Conservation (phyloP, 192 early-diverging fungal genomes). For the Spinellus fusiger region DNA sequence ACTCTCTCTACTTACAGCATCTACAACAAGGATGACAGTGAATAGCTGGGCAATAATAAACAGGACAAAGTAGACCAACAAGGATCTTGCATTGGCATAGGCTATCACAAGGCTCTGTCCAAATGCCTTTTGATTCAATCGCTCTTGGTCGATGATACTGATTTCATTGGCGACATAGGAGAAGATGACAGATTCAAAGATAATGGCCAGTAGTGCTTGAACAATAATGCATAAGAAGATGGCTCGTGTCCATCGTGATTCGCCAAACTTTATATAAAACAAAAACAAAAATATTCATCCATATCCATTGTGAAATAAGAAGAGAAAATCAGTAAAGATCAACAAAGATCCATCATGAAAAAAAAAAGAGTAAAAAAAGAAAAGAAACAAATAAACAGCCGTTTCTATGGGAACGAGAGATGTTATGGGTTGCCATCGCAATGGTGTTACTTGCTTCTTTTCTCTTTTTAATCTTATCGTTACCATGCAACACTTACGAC, state of each 20-base stretch:
- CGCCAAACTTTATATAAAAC: constrained; percentile 25
- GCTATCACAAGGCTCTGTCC: constrained; percentile 12
- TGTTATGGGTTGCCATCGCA: neutral
- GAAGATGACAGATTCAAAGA: constrained; percentile 32
- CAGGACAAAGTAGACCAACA: constrained; percentile 80
- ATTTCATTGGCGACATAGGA: constrained; percentile 20
- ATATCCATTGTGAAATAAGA: neutral
- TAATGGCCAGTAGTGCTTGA: constrained; percentile 28
- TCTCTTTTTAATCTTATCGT: neutral
- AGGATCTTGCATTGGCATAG: constrained; percentile 42
- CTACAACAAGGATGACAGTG: constrained; percentile 71
- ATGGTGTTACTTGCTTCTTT: neutral
- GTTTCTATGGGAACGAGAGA: neutral
- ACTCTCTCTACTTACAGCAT: constrained; percentile 57
- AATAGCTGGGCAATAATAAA: constrained; percentile 88
- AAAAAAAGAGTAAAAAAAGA: neutral
- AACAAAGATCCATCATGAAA: neutral
- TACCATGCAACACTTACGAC: constrained; percentile 21
- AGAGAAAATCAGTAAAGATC: neutral
- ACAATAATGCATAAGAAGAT: constrained; percentile 22
- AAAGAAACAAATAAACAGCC: neutral
- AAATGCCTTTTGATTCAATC: constrained; percentile 20
- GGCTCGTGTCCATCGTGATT: constrained; percentile 33
- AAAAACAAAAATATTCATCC: neutral
- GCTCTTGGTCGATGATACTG: constrained; percentile 17